A percentile compares a stretch with the other conserved stretches of the same genome.
These are phyloP conservation scores for Aspergillus fischeri DNA, from an alignment of 2,329 filamentous ascomycete genomes.

Conservation along the genomic window DNA sequence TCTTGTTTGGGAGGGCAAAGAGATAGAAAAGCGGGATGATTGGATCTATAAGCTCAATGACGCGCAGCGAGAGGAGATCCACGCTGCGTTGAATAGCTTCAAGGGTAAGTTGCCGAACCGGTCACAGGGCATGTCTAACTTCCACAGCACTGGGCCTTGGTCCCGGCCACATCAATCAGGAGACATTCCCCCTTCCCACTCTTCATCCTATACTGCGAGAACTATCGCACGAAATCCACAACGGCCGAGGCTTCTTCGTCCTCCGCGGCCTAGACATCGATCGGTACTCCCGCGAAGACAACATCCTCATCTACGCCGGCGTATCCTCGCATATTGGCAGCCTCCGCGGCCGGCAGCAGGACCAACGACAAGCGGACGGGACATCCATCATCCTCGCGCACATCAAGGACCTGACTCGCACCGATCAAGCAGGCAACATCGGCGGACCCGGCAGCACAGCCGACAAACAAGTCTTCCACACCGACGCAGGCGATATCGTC, in stretches of 20 bases:
- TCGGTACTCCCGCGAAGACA: conserved; percentile 32
- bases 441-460: conserved; percentile 42
- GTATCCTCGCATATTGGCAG: conserved; percentile 41
- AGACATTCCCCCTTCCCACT: conserved; percentile 42
- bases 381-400: conserved; percentile 54
- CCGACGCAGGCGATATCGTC: conserved; percentile 53
- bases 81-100: conserved; percentile 41
- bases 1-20: conserved; percentile 46
- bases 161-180: conserved; percentile 42
- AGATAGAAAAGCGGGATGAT: conserved; percentile 34
- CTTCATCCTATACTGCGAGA: conserved; percentile 30
- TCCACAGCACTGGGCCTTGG: conserved; percentile 24
- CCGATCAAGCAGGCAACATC: conserved; percentile 29
- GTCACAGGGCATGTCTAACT: conserved; percentile 4
- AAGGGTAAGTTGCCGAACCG: conserved; percentile 25
- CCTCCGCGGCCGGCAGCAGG: conserved; percentile 41
- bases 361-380: conserved; percentile 19
- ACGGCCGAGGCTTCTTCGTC: conserved; percentile 43
- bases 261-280: conserved; percentile 41
- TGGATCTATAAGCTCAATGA: conserved; percentile 39
- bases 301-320: conserved; percentile 42
- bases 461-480: conserved; percentile 51
- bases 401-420: conserved; percentile 56
- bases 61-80: conserved; percentile 41
- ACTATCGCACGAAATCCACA: conserved; percentile 37